Evolutionary conservation across 2,329 filamentous ascomycete genomes (phyloP), one percentile per base, ranked within the genome.

Genomic region (Phialophora tarda): DNA sequence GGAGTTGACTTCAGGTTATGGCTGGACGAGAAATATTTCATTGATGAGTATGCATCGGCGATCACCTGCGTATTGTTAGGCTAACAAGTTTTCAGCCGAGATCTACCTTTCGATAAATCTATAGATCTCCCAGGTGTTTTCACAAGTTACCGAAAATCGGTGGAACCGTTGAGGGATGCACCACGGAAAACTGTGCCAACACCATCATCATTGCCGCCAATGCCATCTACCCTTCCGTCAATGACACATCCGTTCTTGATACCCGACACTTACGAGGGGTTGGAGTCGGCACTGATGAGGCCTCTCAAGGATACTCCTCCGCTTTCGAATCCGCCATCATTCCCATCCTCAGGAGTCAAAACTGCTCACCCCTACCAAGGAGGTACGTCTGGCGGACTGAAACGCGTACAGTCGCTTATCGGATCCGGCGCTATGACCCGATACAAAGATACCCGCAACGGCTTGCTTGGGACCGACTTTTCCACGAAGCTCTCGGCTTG

Each of bases 401-500:
- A 85, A 1, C 85, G 91, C 0, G 76, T 93, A 2, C 73, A 78
- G 2, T 82, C 90, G 69, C 80, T 92, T 3, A 81, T 92, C 59
- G 81, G 80, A 8, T 85, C 83, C 1, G 88, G 88, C 1, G 79
- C 83, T 6, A 86, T 90, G 77, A 84, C 81, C 0, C 77, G 78
- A 1, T 94, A 93, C 76, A 89, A 91, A 73, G 82, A 86, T 21
- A 91, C 89, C 0, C 84, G 90, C 1, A 92, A 93, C 66, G 89
- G 89, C 0, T 81, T 93, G 0, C 75, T 93, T 0, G 91, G 90
- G 1, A 74, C 81, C 1, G 88, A 92, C 70, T 92, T 89, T 73
- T 91, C 88, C 72, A 92, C 90, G 2, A 93, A 93, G 67, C 80
- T 94, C 0, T 92, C 91, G 0, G 88, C 86, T 0, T 94, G 87